Conservation (phyloP, 495 filamentous ascomycete genomes). For the Penicillium argentinense region DNA sequence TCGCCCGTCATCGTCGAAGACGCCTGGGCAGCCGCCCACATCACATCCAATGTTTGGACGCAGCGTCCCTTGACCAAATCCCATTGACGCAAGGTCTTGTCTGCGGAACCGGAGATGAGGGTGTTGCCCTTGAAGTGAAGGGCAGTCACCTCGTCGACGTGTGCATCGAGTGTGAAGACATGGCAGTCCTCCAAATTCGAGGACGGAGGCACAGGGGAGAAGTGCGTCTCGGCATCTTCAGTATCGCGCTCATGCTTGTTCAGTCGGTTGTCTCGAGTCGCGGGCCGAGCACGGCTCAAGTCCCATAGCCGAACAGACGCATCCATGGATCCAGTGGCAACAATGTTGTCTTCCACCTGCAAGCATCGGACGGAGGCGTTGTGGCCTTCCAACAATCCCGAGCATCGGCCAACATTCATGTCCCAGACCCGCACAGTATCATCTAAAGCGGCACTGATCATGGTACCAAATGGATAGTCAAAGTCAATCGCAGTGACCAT, state of each 20-base stretch:
- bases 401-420: slow-evolving; percentile 85
- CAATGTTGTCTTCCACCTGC: slow-evolving; percentile 93
- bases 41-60: slow-evolving; percentile 96
- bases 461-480: slow-evolving; percentile 90
- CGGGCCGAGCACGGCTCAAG: slow-evolving; percentile 66
- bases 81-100: slow-evolving; percentile 98
- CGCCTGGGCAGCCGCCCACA: slow-evolving; percentile 96
- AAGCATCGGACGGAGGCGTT: slow-evolving; percentile 90
- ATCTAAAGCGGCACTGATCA: slow-evolving; percentile 93
- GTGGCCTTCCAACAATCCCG: slow-evolving; percentile 88
- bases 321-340: slow-evolving; percentile 94
- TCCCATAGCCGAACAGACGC: slow-evolving; percentile 96
- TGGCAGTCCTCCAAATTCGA: slow-evolving; percentile 84
- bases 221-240: slow-evolving; percentile 58
- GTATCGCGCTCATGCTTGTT: slow-evolving; percentile 65
- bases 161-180: slow-evolving; percentile 81
- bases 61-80: slow-evolving; percentile 93
- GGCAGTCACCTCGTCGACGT: slow-evolving; percentile 93
- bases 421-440: slow-evolving; percentile 99
- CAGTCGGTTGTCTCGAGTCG: slow-evolving; percentile 57
- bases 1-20: slow-evolving; percentile 62
- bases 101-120: slow-evolving; percentile 90
- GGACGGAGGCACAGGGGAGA: slow-evolving; percentile 54
- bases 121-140: slow-evolving; percentile 86
- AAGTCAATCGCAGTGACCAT: slow-evolving; percentile 90